Conservation (phyloP, 2,329 filamentous ascomycete species). For the Phialophora verrucosa region DNA sequence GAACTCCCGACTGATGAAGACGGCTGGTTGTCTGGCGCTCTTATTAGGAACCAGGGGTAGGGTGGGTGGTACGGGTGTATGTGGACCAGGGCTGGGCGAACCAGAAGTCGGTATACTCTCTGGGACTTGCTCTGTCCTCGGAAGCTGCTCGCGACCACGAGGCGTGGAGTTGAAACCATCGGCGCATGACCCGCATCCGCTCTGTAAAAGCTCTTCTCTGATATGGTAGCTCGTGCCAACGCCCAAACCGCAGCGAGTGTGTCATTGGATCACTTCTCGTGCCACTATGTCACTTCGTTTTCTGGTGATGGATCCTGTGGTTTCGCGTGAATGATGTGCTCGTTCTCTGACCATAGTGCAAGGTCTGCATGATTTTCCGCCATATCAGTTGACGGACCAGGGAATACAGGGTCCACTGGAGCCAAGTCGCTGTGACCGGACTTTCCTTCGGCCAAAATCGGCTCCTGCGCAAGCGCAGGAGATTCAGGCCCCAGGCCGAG, state of each 20-base stretch:
- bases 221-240: not conserved
- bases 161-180: not conserved
- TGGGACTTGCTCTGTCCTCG: not conserved
- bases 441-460: not conserved
- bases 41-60: not conserved
- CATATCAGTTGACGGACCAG: not conserved
- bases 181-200: not conserved
- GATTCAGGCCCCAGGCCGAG: not conserved
- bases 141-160: not conserved
- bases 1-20: not conserved
- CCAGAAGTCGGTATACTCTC: not conserved
- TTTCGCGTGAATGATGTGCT: not conserved
- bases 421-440: not conserved
- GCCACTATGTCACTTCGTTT: not conserved
- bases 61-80: not conserved
- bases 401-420: not conserved
- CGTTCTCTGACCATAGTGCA: not conserved
- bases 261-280: not conserved
- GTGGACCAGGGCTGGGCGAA: not conserved
- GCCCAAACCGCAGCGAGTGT: not conserved
- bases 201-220: not conserved
- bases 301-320: not conserved
- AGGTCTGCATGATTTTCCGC: not conserved
- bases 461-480: not conserved
- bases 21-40: not conserved